Evolutionary conservation across 805 yeast genomes (phyloP), one percentile per base, ranked within the genome.

Genomic region (Brettanomyces custersianus): DNA sequence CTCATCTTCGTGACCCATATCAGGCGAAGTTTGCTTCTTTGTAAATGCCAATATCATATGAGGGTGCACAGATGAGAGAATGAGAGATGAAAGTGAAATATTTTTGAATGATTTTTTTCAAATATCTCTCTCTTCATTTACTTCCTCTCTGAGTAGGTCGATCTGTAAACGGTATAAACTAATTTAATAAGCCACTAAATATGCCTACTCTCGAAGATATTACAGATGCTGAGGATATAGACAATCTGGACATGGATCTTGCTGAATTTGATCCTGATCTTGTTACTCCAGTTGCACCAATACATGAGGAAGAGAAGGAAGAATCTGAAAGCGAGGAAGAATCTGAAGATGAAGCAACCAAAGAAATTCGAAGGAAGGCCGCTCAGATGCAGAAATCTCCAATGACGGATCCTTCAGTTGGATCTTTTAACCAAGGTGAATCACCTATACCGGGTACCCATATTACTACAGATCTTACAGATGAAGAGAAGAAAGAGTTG

Each of bases 211-310:
- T 82, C 38, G 94, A 82, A 55, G 88, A 81, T 47, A 76, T 82
- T 39, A 67, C 65, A 38, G 87, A 80, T 54, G 82, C 76, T 51
- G 94, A 84, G 44, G 88, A 80, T 48, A 77, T 90, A 60, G 96
- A 88, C 53, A 79, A 87, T 62, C 67, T 86, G 77, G 96, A 90
- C 49, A 80, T 85, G 83, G 96, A 88, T 59, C 66, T 88, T 20
- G 94, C 94, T 4, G 94, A 90, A 62, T 81, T 86, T 44, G 96
- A 87, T 58, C 87, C 80, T 18, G 57, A 60, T 27, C 60, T 81
- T 43, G 68, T 57, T 29, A 79, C 90, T 0, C 83, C 90, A 6
- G 60, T 80, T 17, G 88, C 88, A 1, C 86, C 87, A 12, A 18
- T 11, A 24, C 16, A 33, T 12, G 22, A 18, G 22, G 30, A 24